Percentiles rank a stretch among this genome's conserved stretches.
Evolutionary conservation across 2,329 filamentous ascomycete genomes (phyloP).

Genomic region (Scleromitrula shiraiana): DNA sequence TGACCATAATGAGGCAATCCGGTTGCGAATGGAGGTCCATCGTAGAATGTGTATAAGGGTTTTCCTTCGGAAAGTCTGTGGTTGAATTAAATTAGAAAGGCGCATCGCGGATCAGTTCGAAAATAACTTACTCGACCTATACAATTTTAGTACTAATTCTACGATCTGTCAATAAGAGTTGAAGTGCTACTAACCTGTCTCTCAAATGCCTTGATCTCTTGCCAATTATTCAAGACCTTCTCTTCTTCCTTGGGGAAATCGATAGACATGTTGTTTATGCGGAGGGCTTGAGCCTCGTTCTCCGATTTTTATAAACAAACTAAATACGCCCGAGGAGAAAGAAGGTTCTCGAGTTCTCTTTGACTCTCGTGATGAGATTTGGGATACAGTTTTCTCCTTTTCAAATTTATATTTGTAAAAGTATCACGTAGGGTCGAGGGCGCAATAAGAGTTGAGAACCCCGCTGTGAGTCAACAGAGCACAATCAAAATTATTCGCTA

Average conservation of each 20-base stretch:
- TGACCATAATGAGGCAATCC: conserved; percentile 59
- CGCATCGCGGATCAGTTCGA: background rate
- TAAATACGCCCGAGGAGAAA: no score
- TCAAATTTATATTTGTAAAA: no score
- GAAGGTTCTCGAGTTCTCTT: no score
- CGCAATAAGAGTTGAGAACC: no score
- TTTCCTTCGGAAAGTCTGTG: conserved; percentile 63
- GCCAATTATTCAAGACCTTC: conserved; percentile 76
- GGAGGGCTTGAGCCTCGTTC: background rate
- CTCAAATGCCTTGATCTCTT: conserved; percentile 84
- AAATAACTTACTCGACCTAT: background rate
- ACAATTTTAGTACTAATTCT: background rate
- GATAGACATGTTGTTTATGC: conserved; percentile 58
- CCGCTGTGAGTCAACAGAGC: no score
- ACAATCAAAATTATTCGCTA: no score
- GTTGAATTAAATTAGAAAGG: background rate
- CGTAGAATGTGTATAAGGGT: conserved; percentile 89
- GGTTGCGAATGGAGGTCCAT: conserved; percentile 74
- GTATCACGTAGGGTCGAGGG: no score
- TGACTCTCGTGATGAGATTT: no score
- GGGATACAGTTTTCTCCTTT: no score
- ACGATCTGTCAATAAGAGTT: background rate
- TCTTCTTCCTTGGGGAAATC: conserved; percentile 91
- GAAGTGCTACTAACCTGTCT: conserved; percentile 48
- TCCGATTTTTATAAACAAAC: no score